Percentiles rank a stretch among this genome's conserved stretches.
Conservation (phyloP, 441 rosid species). For the Daphne laureola region DNA sequence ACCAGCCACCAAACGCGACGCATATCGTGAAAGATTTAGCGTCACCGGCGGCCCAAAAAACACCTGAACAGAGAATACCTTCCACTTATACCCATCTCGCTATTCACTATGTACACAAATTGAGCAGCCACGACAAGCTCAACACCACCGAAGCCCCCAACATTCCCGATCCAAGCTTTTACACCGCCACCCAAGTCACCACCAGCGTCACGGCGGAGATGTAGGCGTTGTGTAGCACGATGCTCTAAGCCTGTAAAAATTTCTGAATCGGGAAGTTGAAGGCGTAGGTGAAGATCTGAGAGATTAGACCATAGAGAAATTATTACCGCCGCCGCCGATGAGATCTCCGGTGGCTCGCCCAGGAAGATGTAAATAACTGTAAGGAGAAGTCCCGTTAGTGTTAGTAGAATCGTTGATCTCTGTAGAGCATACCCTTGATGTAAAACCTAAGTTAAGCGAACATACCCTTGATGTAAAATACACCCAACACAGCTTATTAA, state of each 20-base stretch:
- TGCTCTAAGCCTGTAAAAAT: slow-evolving; percentile 56
- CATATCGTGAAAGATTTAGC: too few species aligned
- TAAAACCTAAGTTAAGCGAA: too few species aligned
- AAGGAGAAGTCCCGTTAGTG: slow-evolving; percentile 36
- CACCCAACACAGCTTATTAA: too few species aligned
- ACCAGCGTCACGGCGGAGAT: slow-evolving; percentile 37
- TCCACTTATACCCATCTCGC: slow-evolving; percentile 38
- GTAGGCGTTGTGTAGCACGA: slow-evolving; percentile 56
- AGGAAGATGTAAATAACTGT: slow-evolving; percentile 38
- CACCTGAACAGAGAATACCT: slow-evolving; percentile 37
- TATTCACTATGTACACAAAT: slow-evolving; percentile 33
- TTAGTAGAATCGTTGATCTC: slow-evolving; percentile 46
- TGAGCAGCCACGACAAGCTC: slow-evolving; percentile 54
- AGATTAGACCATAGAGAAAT: slow-evolving; percentile 53
- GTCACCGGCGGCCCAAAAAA: slow-evolving; percentile 33
- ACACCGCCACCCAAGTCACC: slow-evolving; percentile 39
- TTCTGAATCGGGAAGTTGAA: slow-evolving; percentile 54
- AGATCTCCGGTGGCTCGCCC: slow-evolving; percentile 36
- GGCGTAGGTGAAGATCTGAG: slow-evolving; percentile 60
- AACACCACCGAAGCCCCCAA: slow-evolving; percentile 49
- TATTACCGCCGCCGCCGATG: slow-evolving; percentile 43
- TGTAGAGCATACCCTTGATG: too few species aligned
- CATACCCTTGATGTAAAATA: too few species aligned
- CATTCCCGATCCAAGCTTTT: slow-evolving; percentile 35
- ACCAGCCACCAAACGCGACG: too few species aligned